These are phyloP conservation scores for Dioszegia crocea DNA, from an alignment of 768 basidiomycete species.

Conservation along the genomic window DNA sequence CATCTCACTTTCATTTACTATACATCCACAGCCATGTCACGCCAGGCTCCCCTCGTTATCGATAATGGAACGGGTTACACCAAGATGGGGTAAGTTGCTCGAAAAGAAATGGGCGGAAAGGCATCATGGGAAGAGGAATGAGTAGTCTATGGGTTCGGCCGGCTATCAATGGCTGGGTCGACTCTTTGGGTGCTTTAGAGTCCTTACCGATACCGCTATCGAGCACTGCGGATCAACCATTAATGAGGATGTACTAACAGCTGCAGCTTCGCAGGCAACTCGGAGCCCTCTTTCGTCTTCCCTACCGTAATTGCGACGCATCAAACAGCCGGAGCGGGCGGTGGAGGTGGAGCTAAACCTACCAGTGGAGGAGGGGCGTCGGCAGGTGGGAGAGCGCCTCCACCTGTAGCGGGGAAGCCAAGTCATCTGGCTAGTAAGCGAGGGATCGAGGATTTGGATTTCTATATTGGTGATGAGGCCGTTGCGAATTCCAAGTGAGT, in stretches of 20 bases:
- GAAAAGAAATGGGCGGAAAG: background rate
- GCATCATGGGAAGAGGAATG: background rate
- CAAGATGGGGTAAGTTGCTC: constrained; percentile 79
- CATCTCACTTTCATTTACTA: background rate
- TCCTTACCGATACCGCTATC: no score
- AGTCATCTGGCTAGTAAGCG: constrained; percentile 92
- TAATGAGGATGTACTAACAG: constrained; percentile 1
- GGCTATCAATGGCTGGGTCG: no score
- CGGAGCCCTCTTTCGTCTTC: constrained; percentile 98
- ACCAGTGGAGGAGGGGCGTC: constrained; percentile 47
- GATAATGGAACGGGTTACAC: constrained; percentile 98
- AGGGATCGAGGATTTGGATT: constrained; percentile 97
- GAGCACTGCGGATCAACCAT: no score
- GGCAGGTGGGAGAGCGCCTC: constrained; percentile 49
- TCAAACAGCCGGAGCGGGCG: constrained; percentile 57
- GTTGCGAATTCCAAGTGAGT: constrained; percentile 76
- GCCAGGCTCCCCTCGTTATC: constrained; percentile 89
- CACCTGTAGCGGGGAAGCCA: constrained; percentile 72
- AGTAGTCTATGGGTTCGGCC: no score
- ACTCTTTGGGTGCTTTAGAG: no score
- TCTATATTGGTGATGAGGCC: constrained; percentile 98
- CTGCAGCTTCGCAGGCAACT: constrained; percentile 89
- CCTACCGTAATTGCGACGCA: constrained; percentile 95
- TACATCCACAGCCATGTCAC: constrained; percentile 58
- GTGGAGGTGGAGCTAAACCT: constrained; percentile 4